These are phyloP conservation scores for Globisporangium camurandrum DNA, from an alignment of 352 stramenopile species.

Conservation along the genomic window DNA sequence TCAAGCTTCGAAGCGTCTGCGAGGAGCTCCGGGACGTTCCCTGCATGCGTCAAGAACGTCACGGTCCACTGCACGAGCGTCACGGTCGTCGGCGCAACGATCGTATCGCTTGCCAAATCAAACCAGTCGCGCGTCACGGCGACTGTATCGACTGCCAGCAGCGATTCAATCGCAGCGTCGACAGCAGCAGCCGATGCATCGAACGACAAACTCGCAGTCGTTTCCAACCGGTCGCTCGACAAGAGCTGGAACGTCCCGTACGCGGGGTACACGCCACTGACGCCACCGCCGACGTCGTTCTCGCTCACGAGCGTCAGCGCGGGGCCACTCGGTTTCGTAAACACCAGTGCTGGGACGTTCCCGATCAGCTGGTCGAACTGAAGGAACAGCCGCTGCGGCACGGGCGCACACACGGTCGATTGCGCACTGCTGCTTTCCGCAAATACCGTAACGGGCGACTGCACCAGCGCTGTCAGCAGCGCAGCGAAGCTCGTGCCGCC, in stretches of 20 bases:
- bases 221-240: constrained; percentile 32
- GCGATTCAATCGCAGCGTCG: constrained; percentile 60
- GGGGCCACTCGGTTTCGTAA: constrained; percentile 18
- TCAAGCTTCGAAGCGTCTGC: constrained; percentile 31
- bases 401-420: constrained; percentile 38
- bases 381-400: constrained; percentile 59
- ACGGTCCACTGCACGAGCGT: constrained; percentile 69
- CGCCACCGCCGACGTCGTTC: constrained; percentile 36
- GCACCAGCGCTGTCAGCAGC: constrained; percentile 22
- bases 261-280: constrained; percentile 77
- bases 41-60: constrained; percentile 47
- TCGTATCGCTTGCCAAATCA: constrained; percentile 37
- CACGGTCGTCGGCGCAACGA: constrained; percentile 17
- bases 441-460: constrained; percentile 30
- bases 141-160: constrained; percentile 77
- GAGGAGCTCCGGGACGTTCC: constrained; percentile 37
- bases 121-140: constrained; percentile 71
- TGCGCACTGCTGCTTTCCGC: constrained; percentile 31
- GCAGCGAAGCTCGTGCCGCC: constrained; percentile 20
- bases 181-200: constrained; percentile 46
- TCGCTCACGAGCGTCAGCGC: constrained; percentile 33
- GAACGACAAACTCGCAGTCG: constrained; percentile 54
- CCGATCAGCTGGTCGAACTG: constrained; percentile 58
- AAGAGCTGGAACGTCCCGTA: constrained; percentile 81
- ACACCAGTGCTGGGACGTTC: constrained; percentile 46